Conservation (phyloP, 2,329 filamentous ascomycete genomes). For the Trematosphaeria pertusa region DNA sequence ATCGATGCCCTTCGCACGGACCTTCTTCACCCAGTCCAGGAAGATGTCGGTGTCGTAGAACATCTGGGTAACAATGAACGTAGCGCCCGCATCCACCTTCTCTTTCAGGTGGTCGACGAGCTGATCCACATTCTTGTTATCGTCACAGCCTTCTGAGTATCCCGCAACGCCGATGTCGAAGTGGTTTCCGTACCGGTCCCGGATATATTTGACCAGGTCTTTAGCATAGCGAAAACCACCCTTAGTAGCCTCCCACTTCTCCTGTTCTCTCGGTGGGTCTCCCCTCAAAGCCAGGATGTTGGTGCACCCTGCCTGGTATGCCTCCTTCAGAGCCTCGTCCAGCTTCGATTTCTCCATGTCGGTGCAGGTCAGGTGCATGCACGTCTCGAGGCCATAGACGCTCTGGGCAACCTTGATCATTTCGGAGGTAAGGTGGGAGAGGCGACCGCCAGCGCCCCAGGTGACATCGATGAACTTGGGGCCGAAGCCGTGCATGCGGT, state of each 20-base stretch:
- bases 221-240: constrained; percentile 90
- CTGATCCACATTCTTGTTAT: constrained; percentile 84
- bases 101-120: constrained; percentile 94
- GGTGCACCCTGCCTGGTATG: constrained; percentile 94
- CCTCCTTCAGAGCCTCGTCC: constrained; percentile 83
- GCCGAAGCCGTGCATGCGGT: constrained; percentile 94
- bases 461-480: constrained; percentile 98
- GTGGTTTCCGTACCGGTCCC: constrained; percentile 79
- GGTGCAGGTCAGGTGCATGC: constrained; percentile 98
- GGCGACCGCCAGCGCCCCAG: constrained; percentile 93
- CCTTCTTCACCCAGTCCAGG: constrained; percentile 85
- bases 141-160: constrained; percentile 94
- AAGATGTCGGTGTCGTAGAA: constrained; percentile 99
- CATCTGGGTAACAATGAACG: constrained; percentile 98
- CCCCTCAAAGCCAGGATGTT: constrained; percentile 95
- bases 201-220: constrained; percentile 87
- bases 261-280: constrained; percentile 90
- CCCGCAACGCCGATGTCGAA: constrained; percentile 98
- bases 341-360: constrained; percentile 96
- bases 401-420: constrained; percentile 97
- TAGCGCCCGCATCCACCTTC: constrained; percentile 92
- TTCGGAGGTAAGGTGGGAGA: constrained; percentile 91
- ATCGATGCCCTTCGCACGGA: constrained; percentile 82
- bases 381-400: constrained; percentile 94
- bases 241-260: constrained; percentile 89